Base-by-base conservation (phyloP, 805 yeast species). In the Saccharomycopsis guyanensis region DNA sequence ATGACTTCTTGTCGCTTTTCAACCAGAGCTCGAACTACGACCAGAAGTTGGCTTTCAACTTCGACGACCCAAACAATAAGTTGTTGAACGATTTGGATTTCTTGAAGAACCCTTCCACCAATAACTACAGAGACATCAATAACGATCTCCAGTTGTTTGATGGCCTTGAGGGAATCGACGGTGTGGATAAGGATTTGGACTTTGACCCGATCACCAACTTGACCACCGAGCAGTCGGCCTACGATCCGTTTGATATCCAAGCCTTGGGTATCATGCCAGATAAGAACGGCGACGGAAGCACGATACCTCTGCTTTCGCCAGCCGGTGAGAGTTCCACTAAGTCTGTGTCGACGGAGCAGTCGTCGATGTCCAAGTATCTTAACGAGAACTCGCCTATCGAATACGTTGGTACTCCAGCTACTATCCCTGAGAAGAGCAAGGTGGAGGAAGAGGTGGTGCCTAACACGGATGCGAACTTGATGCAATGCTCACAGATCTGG, bases 401-500 rank as follows among this genome's bases (percentile, higher is more conserved):
- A 37, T 23, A 50, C 50, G 3, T 15, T 15, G 37, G 37, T 8
- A 33, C 37, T 15, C 37, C 37, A 7, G 47, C 46, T 10, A 45
- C 53, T 20, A n/a, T n/a, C n/a, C 36, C 34, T n/a, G 45, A 38
- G 16, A 52, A 37, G 12, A 47, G 51, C 13, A 47, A 50, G 13
- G 49, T 42, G 35, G 66, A 59, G 38, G 69, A 59, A 24, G 57
- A 57, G 46, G 75, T 78, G 24, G 89, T 86, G 3, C 95, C 95
- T 4, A 75, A 82, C 3, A 82, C 77, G 6, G 82, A 79, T 47
- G 65, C 64, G 15, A 70, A 74, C 12, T 60, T 78, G 55, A 65
- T 84, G 65, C 78, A 78, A 58, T 93, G 98, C 64, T 77, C 95
- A 0, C 96, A 88, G 55, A 82, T 91, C 13, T 93, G 98, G 98